A percentile compares a stretch with the other conserved stretches of the same genome.
Evolutionary conservation across 1,284 basidiomycete species (phyloP).

Genomic region (Phellopilus nigrolimitatus): DNA sequence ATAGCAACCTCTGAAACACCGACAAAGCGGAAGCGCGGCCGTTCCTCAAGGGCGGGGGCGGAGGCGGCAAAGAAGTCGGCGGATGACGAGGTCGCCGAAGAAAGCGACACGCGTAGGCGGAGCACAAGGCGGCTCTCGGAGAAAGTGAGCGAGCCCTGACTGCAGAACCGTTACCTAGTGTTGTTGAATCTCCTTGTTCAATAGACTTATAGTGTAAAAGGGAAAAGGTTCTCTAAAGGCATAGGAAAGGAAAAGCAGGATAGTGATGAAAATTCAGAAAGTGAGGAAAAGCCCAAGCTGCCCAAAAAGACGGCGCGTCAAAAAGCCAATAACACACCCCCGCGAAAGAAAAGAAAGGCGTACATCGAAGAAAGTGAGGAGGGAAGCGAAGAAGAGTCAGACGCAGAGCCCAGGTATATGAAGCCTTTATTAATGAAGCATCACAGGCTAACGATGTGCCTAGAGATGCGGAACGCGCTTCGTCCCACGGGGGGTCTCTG

Average conservation of each 20-base stretch:
- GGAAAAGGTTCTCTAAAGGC: neutral
- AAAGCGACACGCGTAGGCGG: neutral
- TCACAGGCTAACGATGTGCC: neutral
- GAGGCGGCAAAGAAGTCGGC: neutral
- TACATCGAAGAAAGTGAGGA: slow-evolving; percentile 6
- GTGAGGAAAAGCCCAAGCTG: neutral
- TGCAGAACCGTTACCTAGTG: neutral
- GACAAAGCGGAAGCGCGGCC: slow-evolving; percentile 12
- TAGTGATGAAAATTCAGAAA: neutral
- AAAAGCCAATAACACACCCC: neutral
- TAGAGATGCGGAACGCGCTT: neutral
- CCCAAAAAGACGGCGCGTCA: neutral
- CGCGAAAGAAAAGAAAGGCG: slow-evolving; percentile 4
- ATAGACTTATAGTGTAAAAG: neutral
- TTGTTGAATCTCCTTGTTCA: neutral
- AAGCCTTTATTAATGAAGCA: neutral
- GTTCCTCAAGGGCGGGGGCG: slow-evolving; percentile 2
- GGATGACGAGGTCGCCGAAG: neutral
- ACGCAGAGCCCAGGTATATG: neutral
- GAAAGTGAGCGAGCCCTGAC: slow-evolving; percentile 16
- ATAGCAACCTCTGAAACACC: neutral
- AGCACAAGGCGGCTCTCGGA: slow-evolving; percentile 4
- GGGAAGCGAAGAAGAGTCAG: neutral
- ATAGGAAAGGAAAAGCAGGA: neutral
- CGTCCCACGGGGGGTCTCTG: slow-evolving; percentile 13